Evolutionary conservation across 2,329 filamentous ascomycete genomes (phyloP), one percentile per base, ranked within the genome.

Genomic region (Aspergillus nomiae): DNA sequence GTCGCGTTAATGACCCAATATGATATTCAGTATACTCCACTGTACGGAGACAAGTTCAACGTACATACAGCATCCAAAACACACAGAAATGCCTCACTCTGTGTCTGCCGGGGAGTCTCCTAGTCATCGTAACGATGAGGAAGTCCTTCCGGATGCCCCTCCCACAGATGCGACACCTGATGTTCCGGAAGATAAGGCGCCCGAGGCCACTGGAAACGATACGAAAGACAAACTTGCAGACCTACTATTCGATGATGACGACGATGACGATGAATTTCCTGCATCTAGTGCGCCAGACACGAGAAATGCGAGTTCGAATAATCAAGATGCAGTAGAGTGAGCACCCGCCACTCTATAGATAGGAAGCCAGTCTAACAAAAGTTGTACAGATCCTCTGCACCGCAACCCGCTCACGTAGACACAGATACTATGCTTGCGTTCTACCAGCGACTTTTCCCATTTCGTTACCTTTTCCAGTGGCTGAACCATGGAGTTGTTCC

Each of bases 381-480:
- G 16, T 69, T 63, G 67, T 67, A 21, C 63, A 80, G 72, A 59
- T 64, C 67, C 41, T 65, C 72, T 56, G 71, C 66, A 6, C 71
- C 77, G 41, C 86, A 77, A 21, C 73, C 77, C 34, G 76, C 80
- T 9, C 77, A 78, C 71, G 91, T 88, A 45, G 92, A 97, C 69
- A 89, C 92, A 1, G 92, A 94, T 73, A 86, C 96, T 12, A 93
- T 98, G 88, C 88, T 91, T 71, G 92, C 90, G 67, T 99, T 97
- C 81, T 99, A 99, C 77, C 92, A 96, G 74, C 92, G 95, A 55
- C 84, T 99, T 43, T 98, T 98, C 72, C 95, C 95, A 5, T 99
- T 96, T 84, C 89, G 94, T 63, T 90, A 92, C 65, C 88, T 98
- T 24, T 99, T 97, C 80, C 94, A 97, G 77, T 99, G 95, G 95